phyloP scores from a whole-genome alignment of 2,329 filamentous ascomycete species.

The Blastomyces parvus region DNA sequence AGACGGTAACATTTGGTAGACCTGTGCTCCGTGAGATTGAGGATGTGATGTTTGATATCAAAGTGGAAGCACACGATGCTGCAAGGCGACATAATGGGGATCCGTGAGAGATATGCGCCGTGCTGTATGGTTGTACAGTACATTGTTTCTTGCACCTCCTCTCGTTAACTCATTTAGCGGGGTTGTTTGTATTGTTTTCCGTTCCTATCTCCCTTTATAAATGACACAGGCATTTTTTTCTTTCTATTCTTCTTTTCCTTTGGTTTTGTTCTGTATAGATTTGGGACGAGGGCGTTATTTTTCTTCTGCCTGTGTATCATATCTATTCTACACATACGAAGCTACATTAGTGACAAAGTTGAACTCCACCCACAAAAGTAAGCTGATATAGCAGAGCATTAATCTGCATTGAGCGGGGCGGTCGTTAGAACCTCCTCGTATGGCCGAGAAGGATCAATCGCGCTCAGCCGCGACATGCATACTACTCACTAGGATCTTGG shows the following conservation, averaged over 20 bases:
- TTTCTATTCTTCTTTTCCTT: background rate
- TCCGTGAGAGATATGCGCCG: background rate
- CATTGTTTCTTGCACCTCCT: background rate
- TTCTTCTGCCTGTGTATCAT: background rate
- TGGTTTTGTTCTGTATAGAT: background rate
- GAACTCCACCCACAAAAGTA: background rate
- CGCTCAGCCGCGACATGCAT: background rate
- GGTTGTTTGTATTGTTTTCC: background rate
- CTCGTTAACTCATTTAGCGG: background rate
- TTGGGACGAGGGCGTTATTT: background rate
- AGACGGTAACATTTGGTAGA: slow-evolving; percentile 50
- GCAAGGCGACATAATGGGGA: slow-evolving; percentile 41
- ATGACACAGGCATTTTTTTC: background rate
- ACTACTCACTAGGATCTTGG: background rate
- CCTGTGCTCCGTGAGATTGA: slow-evolving; percentile 63
- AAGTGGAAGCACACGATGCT: slow-evolving; percentile 62
- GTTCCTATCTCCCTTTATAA: background rate
- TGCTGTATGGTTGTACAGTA: background rate
- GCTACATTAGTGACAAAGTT: background rate
- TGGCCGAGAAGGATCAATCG: no score
- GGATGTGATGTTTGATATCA: slow-evolving; percentile 69
- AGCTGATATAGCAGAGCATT: background rate
- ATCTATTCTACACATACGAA: background rate
- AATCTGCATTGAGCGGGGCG: background rate
- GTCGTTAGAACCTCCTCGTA: background rate